phyloP scores from a whole-genome alignment of 2,329 filamentous ascomycete species.

The Sarocladium brachiariae region DNA sequence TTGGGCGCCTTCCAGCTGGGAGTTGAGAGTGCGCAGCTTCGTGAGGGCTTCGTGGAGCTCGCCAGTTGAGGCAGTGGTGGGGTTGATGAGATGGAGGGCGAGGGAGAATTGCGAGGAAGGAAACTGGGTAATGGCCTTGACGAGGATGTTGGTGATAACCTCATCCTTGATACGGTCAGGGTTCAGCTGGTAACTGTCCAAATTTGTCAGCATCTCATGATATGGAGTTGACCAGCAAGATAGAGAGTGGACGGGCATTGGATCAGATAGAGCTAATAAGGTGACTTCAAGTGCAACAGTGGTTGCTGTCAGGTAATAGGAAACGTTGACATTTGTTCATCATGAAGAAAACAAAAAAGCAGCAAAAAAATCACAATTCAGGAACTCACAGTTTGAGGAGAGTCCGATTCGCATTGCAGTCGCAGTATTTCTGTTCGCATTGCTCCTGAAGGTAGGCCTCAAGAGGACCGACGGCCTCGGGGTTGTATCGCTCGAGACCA shows the following conservation, averaged over 20 bases:
- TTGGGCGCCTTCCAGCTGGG: conserved; percentile 80
- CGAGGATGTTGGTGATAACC: conserved; percentile 96
- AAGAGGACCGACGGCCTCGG: conserved; percentile 87
- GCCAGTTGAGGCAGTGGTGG: conserved; percentile 58
- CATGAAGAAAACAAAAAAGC: conserved; percentile 32
- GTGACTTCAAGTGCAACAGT: conserved; percentile 57
- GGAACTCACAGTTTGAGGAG: conserved; percentile 88
- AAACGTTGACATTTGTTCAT: conserved; percentile 84
- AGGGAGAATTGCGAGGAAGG: conserved; percentile 93
- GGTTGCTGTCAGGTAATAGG: conserved; percentile 87
- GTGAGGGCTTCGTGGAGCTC: conserved; percentile 85
- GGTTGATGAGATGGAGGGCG: conserved; percentile 86
- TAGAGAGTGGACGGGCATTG: conserved; percentile 6
- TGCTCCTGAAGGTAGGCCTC: conserved; percentile 93
- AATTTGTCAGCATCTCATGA: background rate
- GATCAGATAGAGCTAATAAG: conserved; percentile 72
- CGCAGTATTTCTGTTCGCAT: conserved; percentile 90
- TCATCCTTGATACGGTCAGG: conserved; percentile 95
- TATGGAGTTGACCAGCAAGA: background rate
- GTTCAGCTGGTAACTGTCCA: conserved; percentile 92
- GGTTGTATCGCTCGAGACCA: conserved; percentile 97
- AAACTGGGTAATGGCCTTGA: conserved; percentile 96
- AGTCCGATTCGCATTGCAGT: conserved; percentile 94
- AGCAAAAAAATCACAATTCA: conserved; percentile 11
- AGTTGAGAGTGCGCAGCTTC: conserved; percentile 79